A percentile compares a stretch with the other conserved stretches of the same genome.
phyloP scores from a whole-genome alignment of 148 eudicot species.

The Chenopodium quinoa region DNA sequence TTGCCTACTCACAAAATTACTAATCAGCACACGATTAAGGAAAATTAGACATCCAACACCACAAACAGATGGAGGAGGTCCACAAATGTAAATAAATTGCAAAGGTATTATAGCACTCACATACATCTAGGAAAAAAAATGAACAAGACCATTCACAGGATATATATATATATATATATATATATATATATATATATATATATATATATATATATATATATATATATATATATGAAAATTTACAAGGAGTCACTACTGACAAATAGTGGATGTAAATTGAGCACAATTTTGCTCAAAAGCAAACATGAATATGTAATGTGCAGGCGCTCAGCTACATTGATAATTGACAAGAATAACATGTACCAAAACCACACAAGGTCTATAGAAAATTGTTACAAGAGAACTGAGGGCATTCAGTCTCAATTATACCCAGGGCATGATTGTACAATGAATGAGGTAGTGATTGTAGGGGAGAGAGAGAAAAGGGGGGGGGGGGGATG shows the following conservation, averaged over 20 bases:
- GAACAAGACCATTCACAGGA: background rate
- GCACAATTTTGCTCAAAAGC: background rate
- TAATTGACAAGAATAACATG: background rate
- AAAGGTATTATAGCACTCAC: background rate
- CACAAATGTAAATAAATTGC: background rate
- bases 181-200: no score
- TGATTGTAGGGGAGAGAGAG: no score
- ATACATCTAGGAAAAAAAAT: no score
- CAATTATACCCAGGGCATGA: background rate
- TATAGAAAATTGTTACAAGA: background rate
- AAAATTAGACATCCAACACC: background rate
- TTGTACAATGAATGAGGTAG: no score
- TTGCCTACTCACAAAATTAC: constrained; percentile 48
- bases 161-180: no score
- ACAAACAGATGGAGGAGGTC: background rate
- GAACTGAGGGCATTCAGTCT: background rate
- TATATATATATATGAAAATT: background rate
- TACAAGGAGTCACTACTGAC: background rate
- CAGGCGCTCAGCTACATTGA: background rate
- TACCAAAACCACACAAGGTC: background rate
- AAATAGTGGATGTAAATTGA: background rate
- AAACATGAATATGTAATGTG: background rate
- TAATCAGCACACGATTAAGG: constrained; percentile 5
- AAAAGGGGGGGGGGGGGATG: no score
- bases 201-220: no score